Evolutionary conservation across 1,139 yeast genomes (phyloP).

Genomic region (Lodderomyces pseudojiufengensis): DNA sequence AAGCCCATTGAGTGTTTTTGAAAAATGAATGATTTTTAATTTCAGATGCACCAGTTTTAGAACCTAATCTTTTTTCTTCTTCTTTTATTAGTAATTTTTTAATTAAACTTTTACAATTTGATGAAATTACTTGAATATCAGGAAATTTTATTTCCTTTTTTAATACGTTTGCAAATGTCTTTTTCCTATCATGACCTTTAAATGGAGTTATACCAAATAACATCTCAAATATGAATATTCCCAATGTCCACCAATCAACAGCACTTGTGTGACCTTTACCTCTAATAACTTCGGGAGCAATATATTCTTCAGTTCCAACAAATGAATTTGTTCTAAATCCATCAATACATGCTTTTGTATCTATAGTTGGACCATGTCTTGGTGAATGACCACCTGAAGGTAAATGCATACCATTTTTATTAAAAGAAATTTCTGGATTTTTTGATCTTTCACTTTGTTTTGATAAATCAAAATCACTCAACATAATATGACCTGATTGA

Average conservation of each 20-base stretch:
- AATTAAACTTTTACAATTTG: constrained; percentile 73
- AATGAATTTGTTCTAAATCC: constrained; percentile 95
- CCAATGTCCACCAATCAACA: constrained; percentile 99
- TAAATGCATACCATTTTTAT: constrained; percentile 13
- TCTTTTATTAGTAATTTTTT: constrained; percentile 82
- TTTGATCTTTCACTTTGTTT: constrained; percentile 77
- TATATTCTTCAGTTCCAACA: constrained; percentile 97
- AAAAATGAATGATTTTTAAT: constrained; percentile 87
- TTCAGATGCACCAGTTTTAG: constrained; percentile 92
- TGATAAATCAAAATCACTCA: constrained; percentile 92
- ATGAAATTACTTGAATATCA: constrained; percentile 54
- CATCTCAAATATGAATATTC: constrained; percentile 90
- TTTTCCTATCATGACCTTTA: constrained; percentile 83
- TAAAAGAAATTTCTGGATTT: constrained; percentile 46
- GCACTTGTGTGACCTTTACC: constrained; percentile 98
- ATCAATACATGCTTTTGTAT: constrained; percentile 91
- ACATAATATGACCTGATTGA: constrained; percentile 96
- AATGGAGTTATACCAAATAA: constrained; percentile 93
- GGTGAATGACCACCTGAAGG: constrained; percentile 19
- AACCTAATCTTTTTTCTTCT: constrained; percentile 83
- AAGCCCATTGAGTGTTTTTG: constrained; percentile 92
- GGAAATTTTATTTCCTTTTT: constrained; percentile 79
- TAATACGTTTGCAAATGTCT: constrained; percentile 82
- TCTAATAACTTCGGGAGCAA: constrained; percentile 95
- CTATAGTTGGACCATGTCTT: constrained; percentile 46